Conservation (phyloP, 192 early-diverging fungal genomes). For the Umbelopsis isabellina region DNA sequence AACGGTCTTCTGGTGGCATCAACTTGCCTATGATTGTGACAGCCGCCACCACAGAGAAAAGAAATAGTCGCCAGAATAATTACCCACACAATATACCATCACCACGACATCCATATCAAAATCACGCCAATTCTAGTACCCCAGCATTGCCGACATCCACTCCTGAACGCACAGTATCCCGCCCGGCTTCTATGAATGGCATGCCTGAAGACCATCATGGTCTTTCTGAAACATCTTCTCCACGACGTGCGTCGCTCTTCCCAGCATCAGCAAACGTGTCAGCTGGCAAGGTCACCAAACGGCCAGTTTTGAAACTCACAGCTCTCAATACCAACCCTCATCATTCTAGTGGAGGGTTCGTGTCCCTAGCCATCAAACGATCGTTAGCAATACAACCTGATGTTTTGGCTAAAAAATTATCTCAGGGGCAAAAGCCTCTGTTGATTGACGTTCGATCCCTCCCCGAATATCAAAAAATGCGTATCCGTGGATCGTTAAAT, state of each 20-base stretch:
- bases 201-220: constrained; percentile 1
- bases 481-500: constrained; percentile 50
- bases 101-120: constrained; percentile 22
- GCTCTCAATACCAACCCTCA: constrained; percentile 1
- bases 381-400: neutral
- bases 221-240: neutral
- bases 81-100: neutral
- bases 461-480: constrained; percentile 44
- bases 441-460: constrained; percentile 51
- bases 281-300: constrained; percentile 4
- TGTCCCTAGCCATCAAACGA: constrained; percentile 20
- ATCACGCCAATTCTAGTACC: constrained; percentile 16
- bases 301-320: constrained; percentile 12
- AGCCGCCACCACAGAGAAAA: constrained; percentile 4
- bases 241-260: constrained; percentile 10
- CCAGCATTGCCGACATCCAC: constrained; percentile 9
- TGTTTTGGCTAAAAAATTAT: neutral
- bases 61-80: constrained; percentile 2
- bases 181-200: constrained; percentile 13
- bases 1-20: constrained; percentile 11
- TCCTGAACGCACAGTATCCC: neutral
- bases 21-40: constrained; percentile 12
- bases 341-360: neutral
- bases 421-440: constrained; percentile 21
- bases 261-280: constrained; percentile 12